Evolutionary conservation across 1,139 yeast genomes (phyloP).

Genomic region (Taphrina wiesneri): DNA sequence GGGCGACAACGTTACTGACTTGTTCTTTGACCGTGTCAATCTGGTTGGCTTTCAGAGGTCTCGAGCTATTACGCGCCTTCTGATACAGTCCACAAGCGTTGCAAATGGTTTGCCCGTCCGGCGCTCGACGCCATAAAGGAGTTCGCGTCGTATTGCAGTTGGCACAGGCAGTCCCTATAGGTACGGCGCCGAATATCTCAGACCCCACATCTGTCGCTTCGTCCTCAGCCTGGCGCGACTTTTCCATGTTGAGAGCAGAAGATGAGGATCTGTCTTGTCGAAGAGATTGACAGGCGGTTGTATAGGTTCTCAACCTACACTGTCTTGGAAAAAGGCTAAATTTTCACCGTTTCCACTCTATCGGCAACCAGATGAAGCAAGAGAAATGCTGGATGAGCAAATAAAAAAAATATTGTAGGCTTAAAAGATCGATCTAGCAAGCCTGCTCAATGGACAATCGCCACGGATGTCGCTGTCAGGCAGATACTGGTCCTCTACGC

Average conservation of each 20-base stretch:
- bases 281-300: too few species aligned
- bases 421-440: neutral
- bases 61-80: constrained; percentile 47
- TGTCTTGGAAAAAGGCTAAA: too few species aligned
- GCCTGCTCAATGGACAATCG: neutral
- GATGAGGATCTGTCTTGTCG: neutral
- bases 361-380: neutral
- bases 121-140: constrained; percentile 70
- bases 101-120: constrained; percentile 63
- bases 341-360: too few species aligned
- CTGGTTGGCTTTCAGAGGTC: constrained; percentile 17
- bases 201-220: constrained; percentile 20
- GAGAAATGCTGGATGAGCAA: neutral
- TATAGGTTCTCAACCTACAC: neutral
- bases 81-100: constrained; percentile 65
- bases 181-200: constrained; percentile 25
- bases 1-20: neutral
- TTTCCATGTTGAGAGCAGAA: neutral
- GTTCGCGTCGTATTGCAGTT: constrained; percentile 70
- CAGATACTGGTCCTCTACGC: too few species aligned
- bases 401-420: too few species aligned
- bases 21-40: neutral
- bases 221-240: neutral
- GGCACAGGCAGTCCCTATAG: constrained; percentile 49
- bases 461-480: too few species aligned